Evolutionary conservation across 2,329 filamentous ascomycete species (phyloP), one percentile per base, ranked within the genome.

Genomic region (Sordariomycetes sp.): DNA sequence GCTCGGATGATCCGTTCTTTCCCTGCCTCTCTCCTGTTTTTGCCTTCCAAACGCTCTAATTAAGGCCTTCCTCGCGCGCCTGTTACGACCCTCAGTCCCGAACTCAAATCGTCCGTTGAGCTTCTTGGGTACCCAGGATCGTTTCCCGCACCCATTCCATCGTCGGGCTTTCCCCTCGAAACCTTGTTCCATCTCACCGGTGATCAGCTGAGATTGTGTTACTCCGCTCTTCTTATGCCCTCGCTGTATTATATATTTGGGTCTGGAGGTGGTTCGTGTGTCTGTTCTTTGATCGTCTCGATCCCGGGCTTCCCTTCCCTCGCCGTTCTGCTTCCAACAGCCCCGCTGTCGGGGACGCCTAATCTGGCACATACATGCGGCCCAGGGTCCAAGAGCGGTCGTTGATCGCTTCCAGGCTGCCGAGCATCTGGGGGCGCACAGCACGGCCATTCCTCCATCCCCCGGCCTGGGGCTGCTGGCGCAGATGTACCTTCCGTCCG

Each of bases 191-290:
- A 55, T 50, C 22, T 55, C 43, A 32, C 24, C 25, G 35, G 25
- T 25, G 43, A 35, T 57, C 55, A 51, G 55, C 55, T 51, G 43
- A 57, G 55, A 57, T 28, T 57, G 43, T 57, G 55, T 46, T 57
- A 46, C 43, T 50, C 50, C 18, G 40, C 20, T 48, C 43, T 52
- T 20, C 14, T 24, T 24, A 14, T 24, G 20, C 20, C 18, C 46
- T 20, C 16, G 16, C n/a, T 6, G 40, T 46, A n/a, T 46, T 46
- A n/a, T 46, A 8, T 46, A n/a, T 46, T n/a, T 7, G 40, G 18
- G 18, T 46, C 40, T 46, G 6, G 40, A 6, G 14, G n/a, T 16
- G 18, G 5, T 46, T 16, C n/a, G n/a, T 46, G 40, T 46, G 40
- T n/a, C n/a, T 46, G 18, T n/a, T n/a, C 14, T n/a, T 46, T 46